Base-by-base conservation (phyloP, 2,329 filamentous ascomycete species). In the Pseudohalonectria lignicola region DNA sequence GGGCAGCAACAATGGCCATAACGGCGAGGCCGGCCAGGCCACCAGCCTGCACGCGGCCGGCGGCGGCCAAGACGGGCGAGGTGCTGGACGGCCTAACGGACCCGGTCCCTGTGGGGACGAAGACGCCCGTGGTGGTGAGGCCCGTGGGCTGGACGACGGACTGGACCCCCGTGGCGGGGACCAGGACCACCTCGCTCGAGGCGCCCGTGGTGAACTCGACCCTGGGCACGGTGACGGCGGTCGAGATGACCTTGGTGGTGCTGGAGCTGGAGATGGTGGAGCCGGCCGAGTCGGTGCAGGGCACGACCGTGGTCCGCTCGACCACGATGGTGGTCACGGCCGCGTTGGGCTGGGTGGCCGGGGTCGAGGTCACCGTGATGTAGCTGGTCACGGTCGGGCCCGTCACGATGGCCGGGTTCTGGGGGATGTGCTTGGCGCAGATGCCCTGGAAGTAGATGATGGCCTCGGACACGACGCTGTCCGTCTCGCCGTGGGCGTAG, bases 371-470 rank as follows among this genome's bases (percentile, higher is more conserved):
- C 42, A 67, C 64, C 23, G 73, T 71, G 53, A 76, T 67, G 59
- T 80, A 72, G 39, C 69, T 70, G 49, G 76, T 75, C 56, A 76
- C 65, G 29, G 69, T 67, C 49, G 86, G 77, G 45, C 74, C 78
- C 36, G 83, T 93, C 53, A 86, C 75, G 52, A 96, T 84, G 46
- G 71, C 84, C n/a, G 88, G 86, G 74, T 95, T 94, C 55, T 73
- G 51, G 13, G 72, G 67, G 26, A 86, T 72, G 61, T 81, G 80
- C 38, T 72, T 64, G 41, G 83, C 86, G 66, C 90, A 96, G 63
- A 96, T 85, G 57, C 88, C 88, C 61, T 88, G 81, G 69, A 95
- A 82, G 76, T 85, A 94, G 51, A 74, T 73, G 42, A 92, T 71
- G 43, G 86, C 85, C 49, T 77, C 63, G 39, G 76, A 68, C 49